Evolutionary conservation across 2,329 filamentous ascomycete genomes (phyloP), one percentile per base, ranked within the genome.

Genomic region (Colletotrichum limetticola): DNA sequence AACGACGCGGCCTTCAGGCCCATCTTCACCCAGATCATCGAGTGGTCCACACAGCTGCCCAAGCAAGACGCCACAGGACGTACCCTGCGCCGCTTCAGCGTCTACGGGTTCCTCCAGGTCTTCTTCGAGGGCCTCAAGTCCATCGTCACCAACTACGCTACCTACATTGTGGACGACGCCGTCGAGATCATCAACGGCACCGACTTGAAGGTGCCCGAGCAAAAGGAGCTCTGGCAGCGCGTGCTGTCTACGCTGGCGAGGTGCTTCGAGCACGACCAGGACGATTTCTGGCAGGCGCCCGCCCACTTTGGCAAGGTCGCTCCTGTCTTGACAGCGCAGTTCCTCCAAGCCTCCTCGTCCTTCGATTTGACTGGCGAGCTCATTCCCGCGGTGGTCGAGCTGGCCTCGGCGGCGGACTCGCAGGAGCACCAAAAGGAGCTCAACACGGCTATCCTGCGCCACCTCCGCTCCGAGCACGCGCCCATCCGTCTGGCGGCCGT

Each of bases 231-330:
- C 4, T 94, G 94, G 89, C 85, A 87, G 53, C 89, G 90, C 22
- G 90, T 94, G 2, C 88, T 98, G 63, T 85, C 87, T 66, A 93
- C 95, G 24, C 87, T 98, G 58, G 86, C 88, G 32, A 92, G 91
- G 76, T 93, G 91, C 77, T 98, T 98, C 79, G 89, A 93, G 82
- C 91, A 98, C 80, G 97, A 98, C 80, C 94, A 97, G 83, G 95
- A 97, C 80, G 93, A 95, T 82, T 98, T 98, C 86, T 98, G 95
- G 95, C 95, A 98, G 86, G 91, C 94, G 0, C 96, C 97, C 0
- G 89, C 93, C 0, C 95, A 98, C 84, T 98, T 98, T 79, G 87
- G 88, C 70, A 90, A 90, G 32, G 91, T 98, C 52, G 90, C 91
- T 16, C 86, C 88, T 0, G 90, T 93, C 3, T 86, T 98, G 35